phyloP scores from a whole-genome alignment of 2,329 filamentous ascomycete genomes.

The Mycosphaerella arachidis region DNA sequence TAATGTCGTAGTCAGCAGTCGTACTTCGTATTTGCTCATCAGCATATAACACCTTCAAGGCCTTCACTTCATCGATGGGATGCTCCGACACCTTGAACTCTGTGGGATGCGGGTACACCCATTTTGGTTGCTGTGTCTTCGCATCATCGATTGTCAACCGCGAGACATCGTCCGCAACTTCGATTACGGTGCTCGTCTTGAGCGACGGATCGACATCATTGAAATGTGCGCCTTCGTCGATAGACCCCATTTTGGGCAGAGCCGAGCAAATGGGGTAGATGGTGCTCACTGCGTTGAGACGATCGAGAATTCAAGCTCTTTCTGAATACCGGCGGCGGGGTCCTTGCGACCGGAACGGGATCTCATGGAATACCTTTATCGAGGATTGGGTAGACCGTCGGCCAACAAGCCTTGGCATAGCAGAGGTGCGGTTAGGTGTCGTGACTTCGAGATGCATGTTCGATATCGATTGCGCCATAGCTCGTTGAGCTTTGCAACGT shows the following conservation, averaged over 20 bases:
- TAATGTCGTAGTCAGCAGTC: constrained; percentile 22
- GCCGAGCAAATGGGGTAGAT: neutral
- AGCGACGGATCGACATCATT: neutral
- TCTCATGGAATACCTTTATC: neutral
- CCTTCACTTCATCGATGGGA: constrained; percentile 26
- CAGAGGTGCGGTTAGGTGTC: neutral
- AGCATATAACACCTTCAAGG: constrained; percentile 19
- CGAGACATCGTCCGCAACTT: constrained; percentile 4
- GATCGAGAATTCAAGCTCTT: neutral
- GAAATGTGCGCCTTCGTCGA: neutral
- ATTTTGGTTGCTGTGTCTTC: constrained; percentile 5
- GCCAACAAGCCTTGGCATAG: neutral
- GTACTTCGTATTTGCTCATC: neutral
- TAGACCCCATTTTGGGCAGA: constrained; percentile 11
- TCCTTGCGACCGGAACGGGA: neutral
- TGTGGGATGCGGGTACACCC: constrained; percentile 28
- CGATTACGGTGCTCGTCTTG: constrained; percentile 9
- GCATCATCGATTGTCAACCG: neutral
- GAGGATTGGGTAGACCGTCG: neutral
- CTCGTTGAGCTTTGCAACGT: constrained; percentile 13
- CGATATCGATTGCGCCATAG: constrained; percentile 11
- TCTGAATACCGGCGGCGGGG: neutral
- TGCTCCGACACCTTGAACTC: constrained; percentile 28
- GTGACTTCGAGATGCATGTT: neutral
- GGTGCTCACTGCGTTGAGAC: neutral